Evolutionary conservation across 2,329 filamentous ascomycete genomes (phyloP), one percentile per base, ranked within the genome.

Genomic region (Mycosphaerella sp.): DNA sequence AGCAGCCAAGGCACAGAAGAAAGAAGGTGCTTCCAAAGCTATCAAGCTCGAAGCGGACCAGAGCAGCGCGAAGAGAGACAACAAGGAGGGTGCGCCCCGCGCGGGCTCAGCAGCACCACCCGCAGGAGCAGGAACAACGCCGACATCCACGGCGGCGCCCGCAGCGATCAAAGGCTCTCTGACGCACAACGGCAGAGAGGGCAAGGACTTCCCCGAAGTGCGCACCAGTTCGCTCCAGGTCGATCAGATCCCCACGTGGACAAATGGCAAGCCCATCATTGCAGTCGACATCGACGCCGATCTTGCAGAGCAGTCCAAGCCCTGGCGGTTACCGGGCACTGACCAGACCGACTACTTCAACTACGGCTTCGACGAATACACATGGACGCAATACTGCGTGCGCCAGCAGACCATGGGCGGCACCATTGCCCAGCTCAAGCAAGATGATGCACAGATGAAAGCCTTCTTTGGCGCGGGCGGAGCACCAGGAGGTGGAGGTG

Each of bases 271-370:
- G 60, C 90, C 93, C 62, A 86, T 93, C 43, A 71, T 61, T 1
- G 70, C 73, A 41, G 62, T 78, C 46, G 75, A 78, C 57, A 73
- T 79, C 56, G 76, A 78, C 56, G 73, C 74, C 41, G 73, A 77
- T 56, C 66, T 77, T 16, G 74, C 76, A 48, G 88, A 89, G 63
- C 74, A 79, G 56, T 87, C 90, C 57, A 97, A 96, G 69, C 90
- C 91, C 14, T 98, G 93, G 93, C 84, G 93, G 40, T 85, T 90
- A 58, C 93, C 93, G 0, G 93, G 93, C 41, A 90, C 91, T 9
- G 93, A 98, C 64, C 82, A 95, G 49, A 93, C 87, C 53, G 93
- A 98, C 68, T 97, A 95, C 73, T 97, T 97, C 80, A 97, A 97
- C 75, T 97, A 97, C 71, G 91, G 91, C 52, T 97, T 97, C 66